Conservation (phyloP, 176 grass and related monocot genomes). For the Hordeum vulgare region DNA sequence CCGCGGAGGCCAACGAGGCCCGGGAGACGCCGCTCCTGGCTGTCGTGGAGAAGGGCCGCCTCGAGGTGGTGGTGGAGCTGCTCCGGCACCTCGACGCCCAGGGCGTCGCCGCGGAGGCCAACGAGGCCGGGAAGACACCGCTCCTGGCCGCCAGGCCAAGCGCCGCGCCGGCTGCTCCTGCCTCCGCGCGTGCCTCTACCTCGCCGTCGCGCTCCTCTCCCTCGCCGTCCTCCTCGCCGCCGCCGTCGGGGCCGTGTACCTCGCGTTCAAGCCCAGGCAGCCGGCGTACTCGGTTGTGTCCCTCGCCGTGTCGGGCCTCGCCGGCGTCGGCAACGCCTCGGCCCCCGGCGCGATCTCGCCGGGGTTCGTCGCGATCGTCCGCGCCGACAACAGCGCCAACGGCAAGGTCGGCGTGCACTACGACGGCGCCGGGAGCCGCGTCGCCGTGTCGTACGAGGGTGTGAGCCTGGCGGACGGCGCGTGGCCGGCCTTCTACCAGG, state of each 20-base stretch:
- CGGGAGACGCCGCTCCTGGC: no score
- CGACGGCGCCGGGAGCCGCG: slow-evolving; percentile 10
- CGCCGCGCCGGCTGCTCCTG: slow-evolving; percentile 26
- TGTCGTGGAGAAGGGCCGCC: no score
- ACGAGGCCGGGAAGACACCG: no score
- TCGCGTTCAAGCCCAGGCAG: slow-evolving; percentile 18
- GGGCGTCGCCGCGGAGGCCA: no score
- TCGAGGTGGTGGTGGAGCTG: no score
- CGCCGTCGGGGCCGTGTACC: slow-evolving; percentile 9
- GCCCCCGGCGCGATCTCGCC: slow-evolving; percentile 18
- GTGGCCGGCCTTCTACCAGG: slow-evolving; percentile 64
- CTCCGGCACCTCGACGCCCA: no score
- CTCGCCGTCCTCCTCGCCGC: slow-evolving; percentile 31
- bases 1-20: no score
- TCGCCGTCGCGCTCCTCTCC: background rate
- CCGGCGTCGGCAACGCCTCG: slow-evolving; percentile 10
- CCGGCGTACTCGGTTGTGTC: slow-evolving; percentile 28
- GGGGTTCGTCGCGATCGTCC: slow-evolving; percentile 36
- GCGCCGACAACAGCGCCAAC: slow-evolving; percentile 55
- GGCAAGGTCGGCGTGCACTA: slow-evolving; percentile 42
- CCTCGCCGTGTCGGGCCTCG: slow-evolving; percentile 40
- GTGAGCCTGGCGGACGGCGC: slow-evolving; percentile 31
- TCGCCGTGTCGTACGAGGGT: slow-evolving; percentile 36
- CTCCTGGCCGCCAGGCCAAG: slow-evolving; percentile 25
- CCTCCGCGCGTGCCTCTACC: slow-evolving; percentile 32